Evolutionary conservation across 1,284 basidiomycete genomes (phyloP).

Genomic region (Pterula multifida): DNA sequence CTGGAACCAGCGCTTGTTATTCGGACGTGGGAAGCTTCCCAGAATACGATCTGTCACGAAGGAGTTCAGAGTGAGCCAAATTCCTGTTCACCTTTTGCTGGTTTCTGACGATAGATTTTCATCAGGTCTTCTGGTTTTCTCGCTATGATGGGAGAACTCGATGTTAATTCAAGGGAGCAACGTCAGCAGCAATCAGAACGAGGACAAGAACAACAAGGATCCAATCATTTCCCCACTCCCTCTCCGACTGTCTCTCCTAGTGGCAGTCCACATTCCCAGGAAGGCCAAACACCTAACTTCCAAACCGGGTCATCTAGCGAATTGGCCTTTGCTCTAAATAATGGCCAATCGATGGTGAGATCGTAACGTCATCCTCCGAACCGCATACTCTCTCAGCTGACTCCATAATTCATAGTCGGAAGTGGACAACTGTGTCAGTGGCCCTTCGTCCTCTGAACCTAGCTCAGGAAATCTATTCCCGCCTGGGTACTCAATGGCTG

Average conservation of each 20-base stretch:
- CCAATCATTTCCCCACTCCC: conserved; percentile 25
- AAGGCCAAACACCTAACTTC: conserved; percentile 15
- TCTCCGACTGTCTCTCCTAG: conserved; percentile 30
- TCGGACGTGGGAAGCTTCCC: conserved; percentile 34
- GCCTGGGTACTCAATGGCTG: neutral
- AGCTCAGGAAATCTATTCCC: neutral
- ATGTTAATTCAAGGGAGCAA: conserved; percentile 14
- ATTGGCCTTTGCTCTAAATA: conserved; percentile 31
- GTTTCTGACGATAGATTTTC: conserved; percentile 3
- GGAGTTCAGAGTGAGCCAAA: conserved; percentile 21
- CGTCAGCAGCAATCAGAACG: conserved; percentile 12
- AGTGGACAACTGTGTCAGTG: neutral
- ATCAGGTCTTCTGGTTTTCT: conserved; percentile 2
- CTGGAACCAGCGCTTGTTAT: conserved; percentile 35
- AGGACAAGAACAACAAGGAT: conserved; percentile 17
- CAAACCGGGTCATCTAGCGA: conserved; percentile 31
- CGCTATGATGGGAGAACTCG: conserved; percentile 14
- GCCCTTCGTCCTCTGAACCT: neutral
- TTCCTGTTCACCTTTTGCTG: conserved; percentile 34
- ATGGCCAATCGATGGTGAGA: neutral
- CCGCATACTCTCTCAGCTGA: neutral
- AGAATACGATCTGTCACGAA: conserved; percentile 20
- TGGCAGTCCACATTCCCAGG: conserved; percentile 26
- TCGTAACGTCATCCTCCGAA: neutral
- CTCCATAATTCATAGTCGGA: neutral